Percentiles rank a stretch among this genome's conserved stretches.
Evolutionary conservation across 257 asterid genomes (phyloP).

Genomic region (Echites panduratus): DNA sequence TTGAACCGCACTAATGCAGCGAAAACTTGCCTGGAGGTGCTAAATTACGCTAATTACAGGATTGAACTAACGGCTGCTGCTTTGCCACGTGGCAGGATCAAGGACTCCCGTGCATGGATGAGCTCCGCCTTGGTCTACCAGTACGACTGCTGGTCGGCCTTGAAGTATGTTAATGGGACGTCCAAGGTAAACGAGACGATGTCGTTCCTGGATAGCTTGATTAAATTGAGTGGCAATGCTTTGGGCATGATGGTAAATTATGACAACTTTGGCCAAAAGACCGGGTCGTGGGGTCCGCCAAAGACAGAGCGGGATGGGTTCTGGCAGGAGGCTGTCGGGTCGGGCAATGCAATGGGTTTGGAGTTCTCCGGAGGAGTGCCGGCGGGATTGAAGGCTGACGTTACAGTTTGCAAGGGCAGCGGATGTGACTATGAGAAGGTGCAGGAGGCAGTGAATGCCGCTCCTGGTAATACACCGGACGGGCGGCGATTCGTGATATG

Average conservation of each 20-base stretch:
- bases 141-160: constrained; percentile 52
- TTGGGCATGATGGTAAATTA: constrained; percentile 45
- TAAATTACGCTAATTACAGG: constrained; percentile 39
- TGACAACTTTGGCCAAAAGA: constrained; percentile 27
- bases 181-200: constrained; percentile 36
- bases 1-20: constrained; percentile 42
- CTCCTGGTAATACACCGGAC: constrained; percentile 20
- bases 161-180: constrained; percentile 51
- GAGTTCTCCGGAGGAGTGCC: constrained; percentile 26
- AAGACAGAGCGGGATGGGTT: constrained; percentile 39
- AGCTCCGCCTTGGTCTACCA: constrained; percentile 51
- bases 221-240: constrained; percentile 27
- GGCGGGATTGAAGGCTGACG: constrained; percentile 22
- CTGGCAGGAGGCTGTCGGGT: constrained; percentile 26
- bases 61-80: constrained; percentile 19
- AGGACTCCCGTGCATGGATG: constrained; percentile 75
- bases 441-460: constrained; percentile 44
- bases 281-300: constrained; percentile 27
- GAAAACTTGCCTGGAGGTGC: constrained; percentile 35
- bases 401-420: constrained; percentile 33
- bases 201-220: constrained; percentile 33
- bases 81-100: constrained; percentile 21
- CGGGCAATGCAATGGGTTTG: constrained; percentile 9
- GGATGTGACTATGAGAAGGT: constrained; percentile 25
- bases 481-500: constrained; percentile 15